Evolutionary conservation across 495 filamentous ascomycete species (phyloP), one percentile per base, ranked within the genome.

Genomic region (Aspergillus conjunctus): DNA sequence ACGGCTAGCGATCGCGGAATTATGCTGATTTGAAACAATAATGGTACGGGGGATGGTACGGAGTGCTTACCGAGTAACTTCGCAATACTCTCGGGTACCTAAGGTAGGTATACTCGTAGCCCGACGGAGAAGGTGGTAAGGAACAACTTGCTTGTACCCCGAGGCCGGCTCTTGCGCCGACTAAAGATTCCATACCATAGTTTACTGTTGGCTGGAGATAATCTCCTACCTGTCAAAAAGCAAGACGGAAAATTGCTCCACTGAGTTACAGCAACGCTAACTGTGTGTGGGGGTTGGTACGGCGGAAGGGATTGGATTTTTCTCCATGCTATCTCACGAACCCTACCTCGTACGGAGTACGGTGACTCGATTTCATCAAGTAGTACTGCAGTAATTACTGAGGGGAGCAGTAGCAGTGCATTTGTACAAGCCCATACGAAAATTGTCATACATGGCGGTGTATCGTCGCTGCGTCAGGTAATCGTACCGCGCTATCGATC

Each of bases 401-500:
- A n/a, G n/a, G n/a, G n/a, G n/a, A 26, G 26, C 5, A 26, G 26
- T 26, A 26, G 26, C 26, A 26, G 26, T 26, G 5, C 26, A 26
- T 26, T 26, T 26, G 2, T 20, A 20, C 20, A 10, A 20, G n/a
- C 1, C 7, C 20, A 48, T 48, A 48, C 20, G n/a, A 21, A 10
- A 21, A 48, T 18, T 11, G n/a, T 26, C 48, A 44, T 30, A 60
- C 45, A 31, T 7, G 6, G 17, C 48, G 22, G 53, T 10, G 30
- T 39, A 52, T 21, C 34, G 50, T 20, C 43, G 50, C 55, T 59
- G 49, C 34, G 59, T 32, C 39, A 50, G 59, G 58, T 51, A 60
- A 62, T 48, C 54, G 53, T 60, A 56, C 46, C 54, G 56, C 30
- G 46, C 34, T 37, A 60, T 59, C 55, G 62, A 63, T 68, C 59